A percentile compares a stretch with the other conserved stretches of the same genome.
Evolutionary conservation across 495 filamentous ascomycete species (phyloP).

Genomic region (Aspergillus asperescens): DNA sequence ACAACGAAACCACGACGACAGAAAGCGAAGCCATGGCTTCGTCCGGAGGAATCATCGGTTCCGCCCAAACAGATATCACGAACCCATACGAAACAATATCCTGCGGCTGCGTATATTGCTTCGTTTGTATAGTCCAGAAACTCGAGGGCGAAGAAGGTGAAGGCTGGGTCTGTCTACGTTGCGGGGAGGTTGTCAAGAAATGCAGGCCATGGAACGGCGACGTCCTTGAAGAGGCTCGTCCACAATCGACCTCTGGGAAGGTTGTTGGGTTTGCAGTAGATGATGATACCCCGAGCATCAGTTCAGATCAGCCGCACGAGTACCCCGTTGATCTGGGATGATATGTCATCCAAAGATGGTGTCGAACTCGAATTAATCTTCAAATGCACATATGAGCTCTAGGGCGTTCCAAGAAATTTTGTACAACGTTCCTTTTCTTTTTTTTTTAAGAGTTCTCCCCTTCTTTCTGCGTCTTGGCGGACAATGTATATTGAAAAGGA

Average conservation of each 20-base stretch:
- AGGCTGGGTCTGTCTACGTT: slow-evolving; percentile 91
- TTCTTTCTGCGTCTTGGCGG: no score
- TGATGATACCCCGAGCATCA: slow-evolving; percentile 23
- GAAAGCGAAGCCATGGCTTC: slow-evolving; percentile 64
- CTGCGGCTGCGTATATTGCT: slow-evolving; percentile 93
- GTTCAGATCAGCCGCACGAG: slow-evolving; percentile 12
- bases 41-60: slow-evolving; percentile 63
- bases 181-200: slow-evolving; percentile 77
- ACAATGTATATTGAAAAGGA: no score
- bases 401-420: not conserved
- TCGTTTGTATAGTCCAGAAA: slow-evolving; percentile 87
- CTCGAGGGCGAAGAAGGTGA: slow-evolving; percentile 92
- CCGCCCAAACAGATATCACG: slow-evolving; percentile 88
- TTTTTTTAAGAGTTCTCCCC: no score
- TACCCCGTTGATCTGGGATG: not conserved
- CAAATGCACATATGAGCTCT: no score
- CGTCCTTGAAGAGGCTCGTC: slow-evolving; percentile 56
- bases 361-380: no score
- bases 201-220: slow-evolving; percentile 93
- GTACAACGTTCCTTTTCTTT: not conserved
- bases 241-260: slow-evolving; percentile 50
- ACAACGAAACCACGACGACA: slow-evolving; percentile 62
- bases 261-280: slow-evolving; percentile 67
- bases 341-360: not conserved
- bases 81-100: slow-evolving; percentile 92